Evolutionary conservation across 129 eudicot genomes (phyloP).

Genomic region (Gnaphalium uliginosum): DNA sequence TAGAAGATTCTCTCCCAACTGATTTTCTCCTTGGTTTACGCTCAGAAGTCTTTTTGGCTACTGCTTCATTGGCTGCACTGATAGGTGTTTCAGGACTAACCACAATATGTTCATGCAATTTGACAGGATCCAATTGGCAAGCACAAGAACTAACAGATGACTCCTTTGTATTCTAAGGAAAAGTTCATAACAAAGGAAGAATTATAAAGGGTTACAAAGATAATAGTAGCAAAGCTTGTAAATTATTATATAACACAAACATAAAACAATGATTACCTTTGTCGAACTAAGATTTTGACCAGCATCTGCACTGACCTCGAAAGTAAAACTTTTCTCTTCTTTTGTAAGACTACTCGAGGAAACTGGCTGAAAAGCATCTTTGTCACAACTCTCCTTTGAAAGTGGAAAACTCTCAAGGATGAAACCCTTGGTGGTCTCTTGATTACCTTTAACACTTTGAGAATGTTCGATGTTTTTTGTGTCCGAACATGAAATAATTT

Average conservation of each 20-base stretch:
- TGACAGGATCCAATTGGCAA: constrained; percentile 33
- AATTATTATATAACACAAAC: background rate
- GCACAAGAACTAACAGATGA: constrained; percentile 39
- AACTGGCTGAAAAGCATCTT: constrained; percentile 17
- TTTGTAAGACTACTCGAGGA: constrained; percentile 32
- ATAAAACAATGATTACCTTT: constrained; percentile 25
- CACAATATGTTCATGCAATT: constrained; percentile 30
- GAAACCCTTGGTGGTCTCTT: constrained; percentile 27
- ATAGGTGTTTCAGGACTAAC: constrained; percentile 37
- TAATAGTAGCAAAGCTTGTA: constrained; percentile 13
- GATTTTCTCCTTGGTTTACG: constrained; percentile 74
- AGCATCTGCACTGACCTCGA: constrained; percentile 49
- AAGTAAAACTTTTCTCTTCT: constrained; percentile 56
- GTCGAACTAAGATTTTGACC: constrained; percentile 40
- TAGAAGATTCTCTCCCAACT: constrained; percentile 49
- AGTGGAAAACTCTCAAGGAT: constrained; percentile 26
- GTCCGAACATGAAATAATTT: constrained; percentile 27
- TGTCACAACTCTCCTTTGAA: constrained; percentile 11
- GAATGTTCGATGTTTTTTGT: constrained; percentile 38
- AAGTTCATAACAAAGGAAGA: background rate
- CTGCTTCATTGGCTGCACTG: constrained; percentile 29
- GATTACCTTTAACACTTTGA: constrained; percentile 32
- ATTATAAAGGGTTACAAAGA: constrained; percentile 7
- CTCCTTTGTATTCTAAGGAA: constrained; percentile 43
- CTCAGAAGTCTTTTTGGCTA: constrained; percentile 47